These are phyloP conservation scores for Tieghemostelium lacteum DNA, from an alignment of 78 protist genomes.

Conservation along the genomic window DNA sequence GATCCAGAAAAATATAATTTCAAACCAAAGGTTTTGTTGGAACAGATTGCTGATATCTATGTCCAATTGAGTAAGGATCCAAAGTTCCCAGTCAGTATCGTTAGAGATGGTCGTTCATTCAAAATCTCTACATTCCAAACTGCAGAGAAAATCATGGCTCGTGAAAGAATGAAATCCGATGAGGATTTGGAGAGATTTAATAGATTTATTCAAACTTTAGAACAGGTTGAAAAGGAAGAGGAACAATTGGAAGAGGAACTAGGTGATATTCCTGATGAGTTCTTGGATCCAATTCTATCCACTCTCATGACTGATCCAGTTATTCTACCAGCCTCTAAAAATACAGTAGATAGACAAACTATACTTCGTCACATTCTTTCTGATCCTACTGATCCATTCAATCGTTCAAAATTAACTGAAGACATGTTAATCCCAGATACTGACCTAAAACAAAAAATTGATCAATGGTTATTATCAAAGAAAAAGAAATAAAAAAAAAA, in stretches of 20 bases:
- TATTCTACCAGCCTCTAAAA: constrained; percentile 68
- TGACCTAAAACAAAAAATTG: constrained; percentile 51
- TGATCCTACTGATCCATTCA: constrained; percentile 86
- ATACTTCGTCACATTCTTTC: constrained; percentile 67
- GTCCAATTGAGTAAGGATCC: constrained; percentile 18
- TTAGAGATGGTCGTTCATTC: constrained; percentile 74
- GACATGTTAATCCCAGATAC: constrained; percentile 65
- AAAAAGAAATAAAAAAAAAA: constrained; percentile 38
- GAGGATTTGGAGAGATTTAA: constrained; percentile 26
- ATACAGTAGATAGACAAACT: constrained; percentile 65
- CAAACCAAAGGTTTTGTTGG: constrained; percentile 58
- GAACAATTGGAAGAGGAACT: constrained; percentile 63
- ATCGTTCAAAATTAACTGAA: constrained; percentile 48
- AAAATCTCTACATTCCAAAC: constrained; percentile 28
- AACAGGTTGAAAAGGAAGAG: constrained; percentile 11
- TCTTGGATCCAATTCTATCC: constrained; percentile 73
- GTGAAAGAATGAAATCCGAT: constrained; percentile 43
- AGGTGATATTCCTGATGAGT: constrained; percentile 84
- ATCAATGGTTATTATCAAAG: constrained; percentile 35
- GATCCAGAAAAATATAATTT: constrained; percentile 72
- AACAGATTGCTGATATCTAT: constrained; percentile 71
- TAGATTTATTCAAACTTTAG: constrained; percentile 29
- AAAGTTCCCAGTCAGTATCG: constrained; percentile 32
- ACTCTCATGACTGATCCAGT: constrained; percentile 86
- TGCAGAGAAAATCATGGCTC: constrained; percentile 37